Conservation (phyloP, 441 rosid species). For the Gossypium davidsonii region DNA sequence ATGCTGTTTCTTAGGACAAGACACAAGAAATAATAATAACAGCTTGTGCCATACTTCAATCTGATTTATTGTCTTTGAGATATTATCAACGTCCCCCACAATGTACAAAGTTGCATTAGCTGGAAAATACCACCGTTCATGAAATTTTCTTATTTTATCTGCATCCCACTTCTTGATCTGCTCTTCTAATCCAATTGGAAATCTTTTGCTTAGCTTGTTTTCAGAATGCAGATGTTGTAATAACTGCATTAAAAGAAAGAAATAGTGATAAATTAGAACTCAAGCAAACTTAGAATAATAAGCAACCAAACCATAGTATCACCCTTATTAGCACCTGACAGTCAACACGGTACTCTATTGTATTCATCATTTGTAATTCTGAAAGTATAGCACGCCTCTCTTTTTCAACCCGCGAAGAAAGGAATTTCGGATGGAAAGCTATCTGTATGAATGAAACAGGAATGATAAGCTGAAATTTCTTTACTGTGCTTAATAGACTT, state of each 20-base stretch:
- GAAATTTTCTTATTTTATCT: constrained; percentile 95
- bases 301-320: constrained; percentile 20
- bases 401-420: constrained; percentile 93
- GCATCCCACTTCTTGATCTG: constrained; percentile 99
- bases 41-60: constrained; percentile 61
- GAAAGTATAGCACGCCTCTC: constrained; percentile 99
- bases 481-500: background rate
- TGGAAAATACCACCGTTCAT: constrained; percentile 98
- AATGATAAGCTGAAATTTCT: background rate
- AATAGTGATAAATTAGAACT: constrained; percentile 12
- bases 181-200: constrained; percentile 97
- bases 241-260: constrained; percentile 44
- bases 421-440: constrained; percentile 93
- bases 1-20: constrained; percentile 14
- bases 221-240: constrained; percentile 97
- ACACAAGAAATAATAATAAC: constrained; percentile 9
- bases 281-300: constrained; percentile 10
- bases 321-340: constrained; percentile 62
- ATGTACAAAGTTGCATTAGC: constrained; percentile 94
- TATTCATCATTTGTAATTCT: constrained; percentile 99
- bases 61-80: constrained; percentile 60
- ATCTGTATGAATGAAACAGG: constrained; percentile 46
- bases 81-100: constrained; percentile 82
- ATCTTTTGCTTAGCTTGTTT: constrained; percentile 95
- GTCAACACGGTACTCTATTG: constrained; percentile 98